Evolutionary conservation across 768 basidiomycete genomes (phyloP), one percentile per base, ranked within the genome.

Genomic region (Asterophora lycoperdoides): DNA sequence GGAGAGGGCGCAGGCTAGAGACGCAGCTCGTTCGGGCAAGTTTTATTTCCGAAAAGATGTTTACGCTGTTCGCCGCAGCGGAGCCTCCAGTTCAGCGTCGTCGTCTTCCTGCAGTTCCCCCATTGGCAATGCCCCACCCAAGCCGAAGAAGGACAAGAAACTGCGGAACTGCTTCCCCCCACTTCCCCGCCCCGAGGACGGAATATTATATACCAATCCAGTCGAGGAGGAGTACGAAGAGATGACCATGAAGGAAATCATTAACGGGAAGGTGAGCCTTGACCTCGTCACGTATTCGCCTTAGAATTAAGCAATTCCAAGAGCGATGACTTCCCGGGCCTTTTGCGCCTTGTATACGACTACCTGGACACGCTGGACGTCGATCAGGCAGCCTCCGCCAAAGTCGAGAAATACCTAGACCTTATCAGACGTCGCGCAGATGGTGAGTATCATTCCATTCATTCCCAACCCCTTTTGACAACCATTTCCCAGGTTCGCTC

Each of bases 11-110:
- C 96, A 99, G 65, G 70, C 74, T 41, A 76, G 94, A 40, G 84
- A 90, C 60, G 95, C 93, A 0, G 78, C 84, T 17, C 70, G 69
- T 43, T 65, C 77, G n/a, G 76, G 79, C 55, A 87, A 79, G 64
- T 99, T 96, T 69, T 89, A 76, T 67, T 99, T 99, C 79, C 78
- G 94, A 43, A 93, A 89, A 66, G 74, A 86, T 48, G 78, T 98
- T 13, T 87, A 89, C 67, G 78, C 86, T 11, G 73, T 72, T 8
- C 79, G 76, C 28, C 64, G 63, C 34, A 73, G 71, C 49, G 63
- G 61, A 35, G 44, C 68, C 19, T 72, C 73, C 6, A 80, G 75
- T 47, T 66, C 61, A 13, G 65, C 72, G 8, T 80, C 82, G 4
- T 79, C 79, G 1, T 71, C 70, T 33, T 69, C 69, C 30, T 68